These are phyloP conservation scores for Diaporthe batatas DNA, from an alignment of 2,329 filamentous ascomycete species.

Conservation along the genomic window DNA sequence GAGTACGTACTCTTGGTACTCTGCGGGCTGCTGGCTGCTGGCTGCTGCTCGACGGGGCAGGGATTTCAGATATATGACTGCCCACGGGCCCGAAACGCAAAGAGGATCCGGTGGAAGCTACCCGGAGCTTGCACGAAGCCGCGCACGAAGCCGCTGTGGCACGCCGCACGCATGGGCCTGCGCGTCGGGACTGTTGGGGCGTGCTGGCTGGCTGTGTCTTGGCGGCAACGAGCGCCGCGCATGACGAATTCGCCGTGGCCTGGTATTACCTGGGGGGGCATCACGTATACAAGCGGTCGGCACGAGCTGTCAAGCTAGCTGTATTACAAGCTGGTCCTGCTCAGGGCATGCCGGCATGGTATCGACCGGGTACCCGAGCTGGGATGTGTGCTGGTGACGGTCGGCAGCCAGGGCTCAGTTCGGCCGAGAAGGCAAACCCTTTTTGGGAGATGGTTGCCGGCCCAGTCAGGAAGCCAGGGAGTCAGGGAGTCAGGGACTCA, in stretches of 20 bases:
- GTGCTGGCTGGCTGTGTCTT: not conserved
- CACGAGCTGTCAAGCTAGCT: conserved; percentile 15
- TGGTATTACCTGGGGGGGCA: not conserved
- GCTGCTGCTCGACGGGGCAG: conserved; percentile 1
- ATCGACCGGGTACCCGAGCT: conserved; percentile 14
- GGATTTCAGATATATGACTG: conserved; percentile 23
- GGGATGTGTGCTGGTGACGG: conserved; percentile 2
- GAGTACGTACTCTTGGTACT: not conserved
- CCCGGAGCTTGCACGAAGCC: conserved; percentile 16
- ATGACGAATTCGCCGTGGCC: not conserved
- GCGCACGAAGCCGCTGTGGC: too few relatives aligned
- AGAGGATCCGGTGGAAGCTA: conserved; percentile 16
- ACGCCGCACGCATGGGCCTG: conserved; percentile 7
- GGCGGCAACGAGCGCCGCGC: conserved; percentile 6
- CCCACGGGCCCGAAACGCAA: conserved; percentile 24
- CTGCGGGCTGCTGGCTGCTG: not conserved
- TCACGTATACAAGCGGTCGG: not conserved
- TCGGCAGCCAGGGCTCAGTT: not conserved
- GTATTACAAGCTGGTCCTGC: not conserved
- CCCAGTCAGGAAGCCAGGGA: not conserved
- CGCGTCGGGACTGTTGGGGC: not conserved
- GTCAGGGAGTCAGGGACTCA: not conserved
- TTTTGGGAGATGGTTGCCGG: not conserved
- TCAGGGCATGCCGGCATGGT: conserved; percentile 11
- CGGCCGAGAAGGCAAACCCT: conserved; percentile 18